Evolutionary conservation across 73 alveolate genomes (phyloP).

Genomic region (Paramecium pentaurelia): DNA sequence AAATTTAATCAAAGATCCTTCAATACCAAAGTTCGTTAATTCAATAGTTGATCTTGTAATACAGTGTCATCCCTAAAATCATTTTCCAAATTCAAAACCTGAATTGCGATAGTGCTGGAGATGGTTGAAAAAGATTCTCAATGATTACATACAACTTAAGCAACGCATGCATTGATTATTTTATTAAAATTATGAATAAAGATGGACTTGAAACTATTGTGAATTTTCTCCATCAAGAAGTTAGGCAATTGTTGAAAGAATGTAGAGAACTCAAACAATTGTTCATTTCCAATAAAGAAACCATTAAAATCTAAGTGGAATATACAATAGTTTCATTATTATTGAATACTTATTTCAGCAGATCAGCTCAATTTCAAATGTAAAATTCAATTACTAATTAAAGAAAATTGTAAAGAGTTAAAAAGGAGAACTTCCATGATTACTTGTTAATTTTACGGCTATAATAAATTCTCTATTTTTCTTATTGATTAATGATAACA

Average conservation of each 20-base stretch:
- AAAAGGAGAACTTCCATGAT: too few relatives aligned
- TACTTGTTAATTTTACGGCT: too few relatives aligned
- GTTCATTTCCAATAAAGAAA: not conserved
- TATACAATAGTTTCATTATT: not conserved
- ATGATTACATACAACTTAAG: constrained; percentile 5
- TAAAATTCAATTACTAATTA: not conserved
- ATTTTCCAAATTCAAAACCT: not conserved
- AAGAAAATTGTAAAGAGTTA: not conserved
- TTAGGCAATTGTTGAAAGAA: not conserved
- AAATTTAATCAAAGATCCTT: not conserved
- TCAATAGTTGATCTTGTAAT: constrained; percentile 11
- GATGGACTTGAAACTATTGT: constrained; percentile 16
- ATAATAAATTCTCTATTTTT: too few relatives aligned
- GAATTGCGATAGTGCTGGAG: constrained; percentile 39
- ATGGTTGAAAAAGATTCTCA: constrained; percentile 17
- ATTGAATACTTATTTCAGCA: not conserved
- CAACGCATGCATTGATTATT: not conserved
- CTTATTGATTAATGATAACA: too few relatives aligned
- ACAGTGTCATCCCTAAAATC: constrained; percentile 27
- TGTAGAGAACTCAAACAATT: not conserved
- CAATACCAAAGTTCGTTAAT: constrained; percentile 10
- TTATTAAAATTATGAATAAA: not conserved
- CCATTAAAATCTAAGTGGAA: not conserved
- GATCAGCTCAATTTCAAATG: not conserved
- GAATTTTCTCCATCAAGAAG: not conserved